Conservation (phyloP, 2,329 filamentous ascomycete species). For the Trichophyton benhamiae region DNA sequence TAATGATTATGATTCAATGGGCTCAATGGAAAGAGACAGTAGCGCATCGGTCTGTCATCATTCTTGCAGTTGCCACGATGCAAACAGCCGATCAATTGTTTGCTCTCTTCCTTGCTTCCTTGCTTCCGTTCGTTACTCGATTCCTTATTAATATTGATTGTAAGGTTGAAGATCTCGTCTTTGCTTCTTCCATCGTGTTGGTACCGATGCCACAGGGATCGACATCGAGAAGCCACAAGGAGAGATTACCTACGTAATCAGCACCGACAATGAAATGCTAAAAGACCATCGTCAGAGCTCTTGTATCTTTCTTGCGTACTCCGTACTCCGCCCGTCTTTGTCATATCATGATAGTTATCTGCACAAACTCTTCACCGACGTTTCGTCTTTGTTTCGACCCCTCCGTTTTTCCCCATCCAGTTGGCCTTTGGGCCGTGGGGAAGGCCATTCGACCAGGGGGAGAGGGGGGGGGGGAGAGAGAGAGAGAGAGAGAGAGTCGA, state of each 20-base stretch:
- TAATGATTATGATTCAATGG: background rate
- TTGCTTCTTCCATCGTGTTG: background rate
- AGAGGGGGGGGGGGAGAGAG: background rate
- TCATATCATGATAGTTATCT: background rate
- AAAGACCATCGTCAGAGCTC: background rate
- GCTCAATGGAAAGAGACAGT: background rate
- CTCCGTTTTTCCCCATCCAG: background rate
- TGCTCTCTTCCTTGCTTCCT: background rate
- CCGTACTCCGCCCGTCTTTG: background rate
- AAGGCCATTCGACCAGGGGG: background rate
- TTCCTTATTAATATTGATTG: background rate
- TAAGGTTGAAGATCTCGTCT: background rate
- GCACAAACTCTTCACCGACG: background rate
- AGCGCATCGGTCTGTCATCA: background rate
- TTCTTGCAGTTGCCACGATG: background rate
- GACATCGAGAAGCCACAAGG: background rate
- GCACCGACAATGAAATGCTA: background rate
- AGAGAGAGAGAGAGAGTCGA: background rate
- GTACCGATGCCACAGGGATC: background rate
- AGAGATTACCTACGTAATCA: background rate
- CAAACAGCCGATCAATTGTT: background rate
- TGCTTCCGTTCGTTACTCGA: background rate
- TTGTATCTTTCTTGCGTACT: background rate
- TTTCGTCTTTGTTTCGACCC: background rate
- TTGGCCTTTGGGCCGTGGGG: background rate